Conservation (phyloP, 2,329 filamentous ascomycete genomes). For the Juglanconis juglandina region DNA sequence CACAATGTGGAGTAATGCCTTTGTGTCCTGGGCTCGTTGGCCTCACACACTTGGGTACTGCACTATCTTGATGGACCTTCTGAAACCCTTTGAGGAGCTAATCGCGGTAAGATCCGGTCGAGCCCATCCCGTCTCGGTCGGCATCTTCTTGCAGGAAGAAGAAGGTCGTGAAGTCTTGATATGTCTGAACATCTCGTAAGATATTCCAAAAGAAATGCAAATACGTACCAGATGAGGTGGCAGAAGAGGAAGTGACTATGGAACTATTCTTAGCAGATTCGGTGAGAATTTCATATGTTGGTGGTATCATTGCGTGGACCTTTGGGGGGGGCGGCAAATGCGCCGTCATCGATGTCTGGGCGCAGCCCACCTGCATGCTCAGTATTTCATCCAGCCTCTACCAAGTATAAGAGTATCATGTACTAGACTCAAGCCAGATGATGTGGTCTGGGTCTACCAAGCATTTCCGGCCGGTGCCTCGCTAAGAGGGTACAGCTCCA, state of each 20-base stretch:
- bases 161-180: not conserved
- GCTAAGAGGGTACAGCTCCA: not conserved
- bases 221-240: not conserved
- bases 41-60: not conserved
- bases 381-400: not conserved
- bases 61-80: constrained; percentile 1
- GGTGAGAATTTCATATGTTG: constrained; percentile 1
- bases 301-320: not conserved
- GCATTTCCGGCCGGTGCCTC: not conserved
- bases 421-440: not conserved
- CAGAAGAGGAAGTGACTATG: not conserved
- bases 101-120: not conserved
- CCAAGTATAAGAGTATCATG: not conserved
- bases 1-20: not conserved
- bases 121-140: not conserved
- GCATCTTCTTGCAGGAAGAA: not conserved
- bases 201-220: too few species aligned
- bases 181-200: too few species aligned
- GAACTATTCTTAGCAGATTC: constrained; percentile 3
- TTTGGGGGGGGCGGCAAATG: too few species aligned
- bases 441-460: not conserved
- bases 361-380: not conserved
- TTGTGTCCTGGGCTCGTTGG: not conserved
- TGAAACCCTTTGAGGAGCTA: not conserved
- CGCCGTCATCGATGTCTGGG: not conserved